Percentiles rank a stretch among this genome's conserved stretches.
phyloP scores from a whole-genome alignment of 768 basidiomycete species.

The Hemileccinum impolitum region DNA sequence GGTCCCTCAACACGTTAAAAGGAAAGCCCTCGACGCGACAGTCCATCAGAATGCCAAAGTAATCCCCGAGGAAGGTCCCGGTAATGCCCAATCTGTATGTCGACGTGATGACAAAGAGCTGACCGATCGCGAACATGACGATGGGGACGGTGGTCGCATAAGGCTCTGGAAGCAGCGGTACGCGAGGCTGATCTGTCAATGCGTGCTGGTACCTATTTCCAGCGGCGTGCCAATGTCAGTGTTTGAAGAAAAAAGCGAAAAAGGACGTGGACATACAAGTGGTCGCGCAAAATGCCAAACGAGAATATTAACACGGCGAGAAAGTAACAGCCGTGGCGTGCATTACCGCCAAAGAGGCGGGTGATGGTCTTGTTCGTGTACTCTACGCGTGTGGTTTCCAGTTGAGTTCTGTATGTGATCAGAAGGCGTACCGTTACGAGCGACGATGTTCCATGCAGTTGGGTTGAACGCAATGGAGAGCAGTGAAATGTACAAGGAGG shows the following conservation, averaged over 20 bases:
- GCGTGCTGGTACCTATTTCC: conserved; percentile 67
- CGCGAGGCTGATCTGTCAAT: conserved; percentile 69
- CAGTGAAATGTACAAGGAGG: conserved; percentile 64
- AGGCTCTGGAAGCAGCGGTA: conserved; percentile 62
- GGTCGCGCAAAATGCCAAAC: conserved; percentile 82
- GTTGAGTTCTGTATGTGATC: no score
- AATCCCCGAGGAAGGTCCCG: conserved; percentile 86
- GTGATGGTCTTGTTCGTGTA: conserved; percentile 88
- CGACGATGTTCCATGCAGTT: conserved; percentile 93
- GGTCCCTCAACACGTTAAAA: conserved; percentile 88
- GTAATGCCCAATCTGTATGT: conserved; percentile 92
- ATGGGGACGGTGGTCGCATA: conserved; percentile 57
- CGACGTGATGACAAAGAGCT: conserved; percentile 81
- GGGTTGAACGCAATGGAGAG: conserved; percentile 85
- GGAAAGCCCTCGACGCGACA: conserved; percentile 94
- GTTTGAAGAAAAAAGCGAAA: neutral
- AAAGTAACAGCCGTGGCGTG: conserved; percentile 79
- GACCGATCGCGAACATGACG: conserved; percentile 65
- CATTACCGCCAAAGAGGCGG: conserved; percentile 71
- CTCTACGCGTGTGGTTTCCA: no score
- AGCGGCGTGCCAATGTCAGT: neutral
- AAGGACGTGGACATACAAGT: conserved; percentile 56
- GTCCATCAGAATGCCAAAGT: conserved; percentile 86
- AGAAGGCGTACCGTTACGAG: conserved; percentile 59
- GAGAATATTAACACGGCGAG: conserved; percentile 82